Conservation (phyloP, 148 eudicot genomes). For the Talinum fruticosum region DNA sequence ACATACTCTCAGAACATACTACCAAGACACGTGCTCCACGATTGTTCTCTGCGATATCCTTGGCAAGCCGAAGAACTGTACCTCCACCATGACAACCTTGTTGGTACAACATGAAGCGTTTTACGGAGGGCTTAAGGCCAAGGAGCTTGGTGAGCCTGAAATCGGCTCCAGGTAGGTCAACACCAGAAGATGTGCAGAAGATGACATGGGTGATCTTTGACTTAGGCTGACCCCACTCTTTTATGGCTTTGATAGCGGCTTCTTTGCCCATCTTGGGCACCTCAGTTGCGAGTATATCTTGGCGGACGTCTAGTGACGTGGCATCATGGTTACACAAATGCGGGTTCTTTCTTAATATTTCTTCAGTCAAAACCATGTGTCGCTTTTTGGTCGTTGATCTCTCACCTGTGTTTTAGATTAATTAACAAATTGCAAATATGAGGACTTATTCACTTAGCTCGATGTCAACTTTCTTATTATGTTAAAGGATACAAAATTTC, state of each 20-base stretch:
- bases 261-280: slow-evolving; percentile 12
- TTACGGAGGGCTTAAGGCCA: slow-evolving; percentile 2
- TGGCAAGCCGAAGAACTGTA: slow-evolving; percentile 5
- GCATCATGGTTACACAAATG: slow-evolving; percentile 9
- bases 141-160: slow-evolving; percentile 8
- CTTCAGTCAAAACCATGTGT: slow-evolving; percentile 1
- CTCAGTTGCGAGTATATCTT: no score
- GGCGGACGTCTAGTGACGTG: background rate
- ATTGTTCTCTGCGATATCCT: slow-evolving; percentile 13
- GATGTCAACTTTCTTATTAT: no score
- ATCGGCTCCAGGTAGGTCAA: slow-evolving; percentile 13
- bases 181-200: slow-evolving; percentile 12
- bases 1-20: background rate
- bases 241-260: slow-evolving; percentile 12
- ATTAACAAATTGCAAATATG: background rate
- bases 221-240: no score
- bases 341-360: background rate
- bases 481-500: no score
- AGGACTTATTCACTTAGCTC: background rate
- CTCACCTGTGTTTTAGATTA: background rate
- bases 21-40: slow-evolving; percentile 1
- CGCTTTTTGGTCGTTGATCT: slow-evolving; percentile 7
- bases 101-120: slow-evolving; percentile 12
- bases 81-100: slow-evolving; percentile 12
- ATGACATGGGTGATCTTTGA: no score